Conservation (phyloP, 495 filamentous ascomycete genomes). For the Xylaria intraflava region DNA sequence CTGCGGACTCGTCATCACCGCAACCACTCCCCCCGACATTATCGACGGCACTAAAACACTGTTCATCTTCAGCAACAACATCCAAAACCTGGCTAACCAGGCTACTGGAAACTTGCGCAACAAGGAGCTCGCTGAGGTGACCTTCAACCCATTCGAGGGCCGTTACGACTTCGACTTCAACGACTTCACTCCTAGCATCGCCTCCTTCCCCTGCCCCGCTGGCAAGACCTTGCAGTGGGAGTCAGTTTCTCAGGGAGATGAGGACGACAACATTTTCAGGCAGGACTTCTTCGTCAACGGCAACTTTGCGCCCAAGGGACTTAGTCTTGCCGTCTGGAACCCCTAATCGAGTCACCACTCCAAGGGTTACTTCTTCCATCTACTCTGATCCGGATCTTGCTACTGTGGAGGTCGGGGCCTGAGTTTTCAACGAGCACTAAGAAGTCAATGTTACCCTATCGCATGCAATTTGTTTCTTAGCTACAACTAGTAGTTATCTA, state of each 20-base stretch:
- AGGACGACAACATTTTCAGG: neutral
- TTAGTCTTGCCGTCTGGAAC: neutral
- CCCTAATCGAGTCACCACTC: too few species aligned
- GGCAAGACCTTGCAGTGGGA: neutral
- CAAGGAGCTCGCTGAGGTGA: neutral
- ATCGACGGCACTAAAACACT: neutral
- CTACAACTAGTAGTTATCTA: too few species aligned
- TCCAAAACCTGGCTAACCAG: neutral
- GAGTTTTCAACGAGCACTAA: too few species aligned
- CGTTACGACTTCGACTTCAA: neutral
- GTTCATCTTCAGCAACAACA: neutral
- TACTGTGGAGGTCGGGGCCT: too few species aligned
- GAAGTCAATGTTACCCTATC: too few species aligned
- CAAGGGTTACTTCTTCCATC: too few species aligned
- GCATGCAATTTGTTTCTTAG: too few species aligned
- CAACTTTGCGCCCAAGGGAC: neutral
- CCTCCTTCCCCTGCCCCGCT: neutral
- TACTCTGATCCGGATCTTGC: too few species aligned
- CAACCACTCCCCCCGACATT: neutral
- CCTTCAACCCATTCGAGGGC: neutral
- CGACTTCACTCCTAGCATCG: neutral
- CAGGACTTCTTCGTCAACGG: neutral
- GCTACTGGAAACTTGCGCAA: neutral
- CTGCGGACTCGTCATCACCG: neutral
- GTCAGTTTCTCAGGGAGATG: neutral